These are phyloP conservation scores for Vigna hirtella DNA, from an alignment of 306 rosid genomes.

Conservation along the genomic window DNA sequence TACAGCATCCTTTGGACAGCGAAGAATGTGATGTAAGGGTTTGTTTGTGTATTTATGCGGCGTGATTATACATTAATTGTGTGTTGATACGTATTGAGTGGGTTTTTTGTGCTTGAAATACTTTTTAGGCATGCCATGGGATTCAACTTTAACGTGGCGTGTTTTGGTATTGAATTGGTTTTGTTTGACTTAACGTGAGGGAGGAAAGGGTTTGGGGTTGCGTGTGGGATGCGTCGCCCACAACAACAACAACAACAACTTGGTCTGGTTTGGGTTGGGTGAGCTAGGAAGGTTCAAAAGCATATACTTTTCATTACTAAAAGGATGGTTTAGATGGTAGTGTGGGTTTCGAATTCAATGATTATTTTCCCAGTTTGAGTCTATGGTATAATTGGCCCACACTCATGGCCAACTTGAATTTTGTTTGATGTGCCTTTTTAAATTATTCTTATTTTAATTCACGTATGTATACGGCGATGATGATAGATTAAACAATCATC, in stretches of 20 bases:
- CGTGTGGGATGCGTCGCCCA: conserved; percentile 58
- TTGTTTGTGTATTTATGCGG: neutral
- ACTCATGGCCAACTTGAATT: conserved; percentile 45
- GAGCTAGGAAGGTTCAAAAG: conserved; percentile 40
- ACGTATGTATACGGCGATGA: neutral
- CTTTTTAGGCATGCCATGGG: conserved; percentile 19
- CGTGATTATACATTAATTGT: neutral
- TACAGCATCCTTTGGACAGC: conserved; percentile 97
- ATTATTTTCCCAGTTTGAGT: conserved; percentile 34
- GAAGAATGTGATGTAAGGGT: conserved; percentile 59
- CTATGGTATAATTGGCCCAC: conserved; percentile 29
- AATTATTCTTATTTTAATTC: conserved; percentile 5
- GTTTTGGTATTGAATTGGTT: conserved; percentile 31
- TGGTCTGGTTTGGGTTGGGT: conserved; percentile 17
- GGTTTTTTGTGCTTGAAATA: conserved; percentile 20
- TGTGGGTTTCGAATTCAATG: conserved; percentile 33
- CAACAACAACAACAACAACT: conserved; percentile 10
- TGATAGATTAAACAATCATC: conserved; percentile 21
- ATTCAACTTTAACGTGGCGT: conserved; percentile 41
- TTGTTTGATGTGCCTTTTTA: conserved; percentile 30
- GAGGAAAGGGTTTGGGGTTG: conserved; percentile 43
- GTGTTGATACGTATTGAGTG: neutral
- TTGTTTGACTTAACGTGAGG: conserved; percentile 55
- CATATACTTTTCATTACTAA: conserved; percentile 44
- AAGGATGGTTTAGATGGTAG: conserved; percentile 48